Evolutionary conservation across 148 eudicot genomes (phyloP).

Genomic region (Salicornia ramosissima): DNA sequence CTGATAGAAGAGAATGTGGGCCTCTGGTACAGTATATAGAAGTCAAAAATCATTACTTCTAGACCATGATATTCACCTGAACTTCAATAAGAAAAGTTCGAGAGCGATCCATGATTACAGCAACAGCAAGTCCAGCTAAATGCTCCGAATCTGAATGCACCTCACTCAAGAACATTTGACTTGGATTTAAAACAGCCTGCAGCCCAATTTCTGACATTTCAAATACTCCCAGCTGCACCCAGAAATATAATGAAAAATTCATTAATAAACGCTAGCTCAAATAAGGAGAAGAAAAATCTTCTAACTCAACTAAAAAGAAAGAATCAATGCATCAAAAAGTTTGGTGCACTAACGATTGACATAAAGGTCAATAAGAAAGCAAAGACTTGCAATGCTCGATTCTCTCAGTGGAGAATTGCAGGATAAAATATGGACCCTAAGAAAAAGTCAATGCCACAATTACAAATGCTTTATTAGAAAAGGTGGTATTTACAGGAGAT

Average conservation of each 20-base stretch:
- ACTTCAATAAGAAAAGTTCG: conserved; percentile 87
- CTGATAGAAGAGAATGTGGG: neutral
- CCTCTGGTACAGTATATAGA: neutral
- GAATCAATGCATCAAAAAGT: conserved; percentile 5
- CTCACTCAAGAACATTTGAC: conserved; percentile 77
- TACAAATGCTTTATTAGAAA: neutral
- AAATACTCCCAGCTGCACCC: conserved; percentile 81
- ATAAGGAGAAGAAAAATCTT: neutral
- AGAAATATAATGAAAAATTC: neutral
- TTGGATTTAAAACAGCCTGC: conserved; percentile 74
- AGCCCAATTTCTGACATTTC: conserved; percentile 80
- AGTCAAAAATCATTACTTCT: neutral
- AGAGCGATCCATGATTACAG: conserved; percentile 85
- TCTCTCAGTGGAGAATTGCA: neutral
- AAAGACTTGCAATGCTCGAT: neutral
- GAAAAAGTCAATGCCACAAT: neutral
- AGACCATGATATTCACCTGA: conserved; percentile 49
- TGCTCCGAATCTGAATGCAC: conserved; percentile 69
- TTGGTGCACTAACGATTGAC: neutral
- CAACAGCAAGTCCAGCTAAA: conserved; percentile 83
- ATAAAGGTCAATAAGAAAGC: neutral
- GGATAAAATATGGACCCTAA: neutral
- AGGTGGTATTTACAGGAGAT: neutral
- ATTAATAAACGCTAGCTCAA: conserved; percentile 1
- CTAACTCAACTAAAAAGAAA: conserved; percentile 2